Base-by-base conservation (phyloP, 1,284 basidiomycete genomes). In the Boletus sp. region DNA sequence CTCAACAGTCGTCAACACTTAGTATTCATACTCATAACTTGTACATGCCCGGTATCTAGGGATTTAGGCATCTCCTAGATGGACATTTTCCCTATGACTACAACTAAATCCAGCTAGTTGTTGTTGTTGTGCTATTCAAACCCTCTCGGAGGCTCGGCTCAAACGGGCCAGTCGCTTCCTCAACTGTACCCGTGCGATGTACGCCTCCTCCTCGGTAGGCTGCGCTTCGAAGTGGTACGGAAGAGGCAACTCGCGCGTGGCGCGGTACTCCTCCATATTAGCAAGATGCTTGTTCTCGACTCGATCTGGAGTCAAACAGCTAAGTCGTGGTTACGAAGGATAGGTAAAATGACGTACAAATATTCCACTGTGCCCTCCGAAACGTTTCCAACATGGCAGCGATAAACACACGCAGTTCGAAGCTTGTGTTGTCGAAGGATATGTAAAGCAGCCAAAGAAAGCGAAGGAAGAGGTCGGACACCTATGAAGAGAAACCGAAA, bases 351-450 rank as follows among this genome's bases (percentile, higher is more conserved):
- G 5, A 5, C 82, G 61, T 51, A 92, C 91, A 87, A 62, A 95
- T 91, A 67, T 96, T 96, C 94, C 94, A 97, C 57, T 89, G 88
- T 69, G 82, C 84, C 43, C 94, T 77, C 27, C 94, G 72, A 2
- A 92, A 60, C 71, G 93, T 81, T 64, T 97, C 94, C 27, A 91
- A 62, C 45, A 86, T 58, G 0, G 77, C 91, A 8, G 74, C 80
- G 44, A 91, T 71, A 67, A 91, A 93, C 0, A 79, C 72, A 17
- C 88, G 76, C 20, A 87, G 46, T 43, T 77, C 72, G 45, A 77
- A 67, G 56, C 73, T 72, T 1, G 77, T 74, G 0, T 76, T 75
- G 0, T 68, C 56, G 13, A 60, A 55, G 4, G 88, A 84, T 35
- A 94, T 76, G 60, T 94, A 94, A 50, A 86, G 72, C 8, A 92